phyloP scores from a whole-genome alignment of 2,329 filamentous ascomycete genomes.

The Aspergillus udagawae region DNA sequence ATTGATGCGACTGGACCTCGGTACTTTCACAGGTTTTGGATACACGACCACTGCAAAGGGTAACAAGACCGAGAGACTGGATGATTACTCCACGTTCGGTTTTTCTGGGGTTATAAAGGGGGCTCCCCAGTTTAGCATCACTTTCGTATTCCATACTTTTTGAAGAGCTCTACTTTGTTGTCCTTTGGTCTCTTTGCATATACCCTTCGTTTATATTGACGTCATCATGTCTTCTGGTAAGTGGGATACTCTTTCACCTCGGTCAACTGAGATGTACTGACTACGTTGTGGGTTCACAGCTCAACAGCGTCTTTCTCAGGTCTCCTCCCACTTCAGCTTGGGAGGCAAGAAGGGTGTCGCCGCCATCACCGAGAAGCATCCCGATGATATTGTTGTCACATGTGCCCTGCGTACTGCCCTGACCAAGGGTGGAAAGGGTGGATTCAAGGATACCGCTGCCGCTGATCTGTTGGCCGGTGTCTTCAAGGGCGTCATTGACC shows the following conservation, averaged over 20 bases:
- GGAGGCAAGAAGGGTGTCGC: slow-evolving; percentile 32
- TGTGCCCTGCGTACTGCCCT: slow-evolving; percentile 86
- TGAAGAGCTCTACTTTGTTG: not conserved
- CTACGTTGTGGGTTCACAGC: slow-evolving; percentile 34
- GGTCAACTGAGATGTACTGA: not conserved
- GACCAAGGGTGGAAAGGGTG: slow-evolving; percentile 88
- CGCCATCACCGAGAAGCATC: slow-evolving; percentile 45
- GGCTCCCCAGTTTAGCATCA: slow-evolving; percentile 3
- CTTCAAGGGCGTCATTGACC: slow-evolving; percentile 74
- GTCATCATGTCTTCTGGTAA: slow-evolving; percentile 43
- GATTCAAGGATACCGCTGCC: slow-evolving; percentile 89
- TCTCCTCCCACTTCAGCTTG: slow-evolving; percentile 53
- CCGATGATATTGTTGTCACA: slow-evolving; percentile 80
- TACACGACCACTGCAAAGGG: slow-evolving; percentile 10
- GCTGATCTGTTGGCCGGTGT: slow-evolving; percentile 81
- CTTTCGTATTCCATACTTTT: slow-evolving; percentile 6
- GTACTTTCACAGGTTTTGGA: slow-evolving; percentile 23
- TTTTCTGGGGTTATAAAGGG: slow-evolving; percentile 12
- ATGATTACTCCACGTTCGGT: not conserved
- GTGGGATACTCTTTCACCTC: slow-evolving; percentile 5
- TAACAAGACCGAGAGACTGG: slow-evolving; percentile 14
- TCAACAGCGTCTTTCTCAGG: slow-evolving; percentile 57
- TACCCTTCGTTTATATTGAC: slow-evolving; percentile 9
- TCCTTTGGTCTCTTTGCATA: slow-evolving; percentile 3
- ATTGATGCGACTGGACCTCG: slow-evolving; percentile 28